Base-by-base conservation (phyloP, 2,329 filamentous ascomycete genomes). In the Alternaria viburni region DNA sequence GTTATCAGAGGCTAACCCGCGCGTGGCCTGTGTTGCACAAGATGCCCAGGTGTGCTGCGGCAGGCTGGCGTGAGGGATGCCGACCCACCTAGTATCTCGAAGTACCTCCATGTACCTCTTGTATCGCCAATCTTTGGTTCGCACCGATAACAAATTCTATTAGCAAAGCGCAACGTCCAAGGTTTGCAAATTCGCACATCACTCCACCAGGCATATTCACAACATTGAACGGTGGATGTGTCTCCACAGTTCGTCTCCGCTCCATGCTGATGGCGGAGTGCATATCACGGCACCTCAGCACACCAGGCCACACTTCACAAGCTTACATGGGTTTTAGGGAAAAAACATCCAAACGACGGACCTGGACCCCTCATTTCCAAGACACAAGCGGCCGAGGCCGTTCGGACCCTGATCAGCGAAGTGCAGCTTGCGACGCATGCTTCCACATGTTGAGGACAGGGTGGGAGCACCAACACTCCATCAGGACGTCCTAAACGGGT, bases 331-430 rank as follows among this genome's bases (percentile, higher is more conserved):
- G 19, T 50, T 46, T 32, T 50, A 36, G 49, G 30, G 19, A 45
- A 47, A 46, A n/a, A n/a, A 57, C 54, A 55, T 54, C 47, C 61
- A 61, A 51, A 47, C 52, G 54, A 57, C 15, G 51, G 52, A 57
- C 36, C 45, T 67, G 64, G 64, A 65, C 66, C 66, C 66, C 64
- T 65, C 66, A 23, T 59, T 59, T 49, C 56, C 61, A 61, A 60
- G 49, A 55, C 43, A 51, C 49, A 54, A 28, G 54, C 51, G 57
- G 66, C 50, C 58, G 51, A 65, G 57, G 59, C 56, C 47, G 19
- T 59, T 56, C 45, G 44, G 66, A 70, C 66, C 66, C 66, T 69
- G 66, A 67, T 70, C 64, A 57, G 54, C 66, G 47, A 47, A 23
- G 45, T 50, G 57, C 64, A 57, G 64, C 46, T 54, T 25, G 32